Evolutionary conservation across 1,139 yeast species (phyloP), one percentile per base, ranked within the genome.

Genomic region (Pichia terricola): DNA sequence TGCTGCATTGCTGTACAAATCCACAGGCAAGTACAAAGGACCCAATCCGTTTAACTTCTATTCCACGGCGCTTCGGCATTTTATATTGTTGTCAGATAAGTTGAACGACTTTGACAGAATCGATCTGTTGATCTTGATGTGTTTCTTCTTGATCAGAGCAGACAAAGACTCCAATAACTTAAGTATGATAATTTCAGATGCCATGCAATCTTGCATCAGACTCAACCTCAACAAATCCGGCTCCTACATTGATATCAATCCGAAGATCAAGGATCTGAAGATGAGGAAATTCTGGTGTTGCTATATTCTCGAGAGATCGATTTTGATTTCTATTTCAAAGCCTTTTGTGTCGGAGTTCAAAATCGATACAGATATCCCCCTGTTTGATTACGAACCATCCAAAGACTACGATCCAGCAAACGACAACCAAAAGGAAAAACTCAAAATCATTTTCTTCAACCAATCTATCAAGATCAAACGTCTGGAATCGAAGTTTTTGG

Each of bases 271-370:
- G 38, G 68, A 68, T 48, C 60, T 66, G 39, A 67, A 67, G 50
- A 59, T 73, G 58, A 66, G 81, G 48, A 60, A 74, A 22, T 77
- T 78, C 61, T 77, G 83, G 83, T 73, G 78, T 50, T 70, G 72
- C 16, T 77, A 76, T 53, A 53, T 72, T 26, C 53, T 75, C 36
- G 83, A 77, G 52, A 68, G 81, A 50, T 67, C 77, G 61, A 72
- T 75, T 41, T 70, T 77, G 33, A 69, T 75, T 30, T 74, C 81
- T 2, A 75, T 77, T 22, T 77, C 80, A 11, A 72, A 72, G 52
- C 74, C 75, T 2, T 74, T 72, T 50, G 61, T 69, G 2, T 59
- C 63, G 26, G 81, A 77, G 53, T 55, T 65, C 1, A 66, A 68
- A 34, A 68, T 75, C 37, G 73, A 68, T 46, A 40, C 56, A 2